Conservation (phyloP, 176 grass and related monocot species). For the Cymbopogon citratus region DNA sequence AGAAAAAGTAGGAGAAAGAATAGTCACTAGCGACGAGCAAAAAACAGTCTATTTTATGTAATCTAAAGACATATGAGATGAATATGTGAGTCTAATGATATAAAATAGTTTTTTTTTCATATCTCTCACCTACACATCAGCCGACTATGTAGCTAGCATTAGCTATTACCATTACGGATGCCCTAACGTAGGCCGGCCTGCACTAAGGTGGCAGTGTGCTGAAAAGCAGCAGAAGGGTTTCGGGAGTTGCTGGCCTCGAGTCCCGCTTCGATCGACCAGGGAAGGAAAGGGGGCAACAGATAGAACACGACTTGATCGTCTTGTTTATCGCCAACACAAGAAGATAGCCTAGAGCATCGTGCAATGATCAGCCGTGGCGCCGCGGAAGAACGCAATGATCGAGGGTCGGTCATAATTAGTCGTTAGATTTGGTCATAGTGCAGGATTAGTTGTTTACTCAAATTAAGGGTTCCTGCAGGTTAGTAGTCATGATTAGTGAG, state of each 20-base stretch:
- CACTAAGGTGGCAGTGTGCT: too few species aligned
- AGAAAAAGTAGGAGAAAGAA: too few species aligned
- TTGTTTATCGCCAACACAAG: not conserved
- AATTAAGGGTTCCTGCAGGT: not conserved
- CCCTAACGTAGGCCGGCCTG: too few species aligned
- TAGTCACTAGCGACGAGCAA: too few species aligned
- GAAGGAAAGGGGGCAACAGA: not conserved
- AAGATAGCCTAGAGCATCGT: not conserved
- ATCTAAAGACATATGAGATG: too few species aligned
- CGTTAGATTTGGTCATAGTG: not conserved
- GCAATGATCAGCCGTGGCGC: conserved; percentile 9
- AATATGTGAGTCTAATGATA: too few species aligned
- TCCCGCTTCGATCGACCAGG: not conserved
- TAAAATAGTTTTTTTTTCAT: too few species aligned
- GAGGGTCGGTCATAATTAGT: not conserved
- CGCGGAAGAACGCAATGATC: conserved; percentile 20
- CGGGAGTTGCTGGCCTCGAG: conserved; percentile 5
- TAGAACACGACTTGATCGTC: not conserved
- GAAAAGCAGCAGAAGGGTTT: not conserved
- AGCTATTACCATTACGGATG: too few species aligned
- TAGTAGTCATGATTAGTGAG: not conserved
- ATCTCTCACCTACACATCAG: too few species aligned
- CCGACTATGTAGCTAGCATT: too few species aligned
- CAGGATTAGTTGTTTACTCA: not conserved
- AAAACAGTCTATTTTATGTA: too few species aligned